A percentile compares a stretch with the other conserved stretches of the same genome.
These are phyloP conservation scores for Fusarium sp. DNA, from an alignment of 2,329 filamentous ascomycete species.

Conservation along the genomic window DNA sequence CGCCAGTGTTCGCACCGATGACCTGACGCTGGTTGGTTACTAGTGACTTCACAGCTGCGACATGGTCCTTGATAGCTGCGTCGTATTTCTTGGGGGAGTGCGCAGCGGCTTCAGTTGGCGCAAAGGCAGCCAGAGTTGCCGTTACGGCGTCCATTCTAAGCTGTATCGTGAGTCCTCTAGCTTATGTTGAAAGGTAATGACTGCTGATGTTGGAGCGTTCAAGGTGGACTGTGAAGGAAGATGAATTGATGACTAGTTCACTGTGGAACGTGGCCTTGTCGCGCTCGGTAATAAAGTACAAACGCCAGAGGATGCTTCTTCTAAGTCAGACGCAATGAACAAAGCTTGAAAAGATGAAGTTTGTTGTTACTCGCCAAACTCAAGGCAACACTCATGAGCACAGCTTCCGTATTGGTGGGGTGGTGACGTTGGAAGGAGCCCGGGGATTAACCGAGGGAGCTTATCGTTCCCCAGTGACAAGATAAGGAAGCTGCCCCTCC, in stretches of 20 bases:
- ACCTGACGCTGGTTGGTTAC: conserved; percentile 51
- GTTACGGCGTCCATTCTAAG: conserved; percentile 51
- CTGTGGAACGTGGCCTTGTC: conserved; percentile 9
- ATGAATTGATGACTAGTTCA: conserved; percentile 17
- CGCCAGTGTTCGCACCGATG: conserved; percentile 52
- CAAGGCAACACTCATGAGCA: conserved; percentile 41
- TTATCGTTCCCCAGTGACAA: conserved; percentile 20
- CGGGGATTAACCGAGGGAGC: conserved; percentile 35
- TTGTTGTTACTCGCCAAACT: conserved; percentile 27
- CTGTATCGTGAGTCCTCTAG: neutral
- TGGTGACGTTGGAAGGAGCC: conserved; percentile 35
- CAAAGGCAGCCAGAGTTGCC: conserved; percentile 57
- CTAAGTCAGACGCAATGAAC: neutral
- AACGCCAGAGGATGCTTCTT: neutral
- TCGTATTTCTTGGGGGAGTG: conserved; percentile 56
- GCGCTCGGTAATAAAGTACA: conserved; percentile 11
- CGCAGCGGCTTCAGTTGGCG: conserved; percentile 48
- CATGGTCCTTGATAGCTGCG: conserved; percentile 54
- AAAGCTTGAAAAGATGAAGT: conserved; percentile 2
- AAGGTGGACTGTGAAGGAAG: conserved; percentile 18
- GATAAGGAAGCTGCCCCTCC: conserved; percentile 34
- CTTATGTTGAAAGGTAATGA: conserved; percentile 3
- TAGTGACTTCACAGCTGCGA: conserved; percentile 54
- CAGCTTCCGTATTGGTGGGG: conserved; percentile 37
- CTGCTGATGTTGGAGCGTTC: conserved; percentile 19